phyloP scores from a whole-genome alignment of 1,284 basidiomycete species.

The Rhodotorula mucilaginosa region DNA sequence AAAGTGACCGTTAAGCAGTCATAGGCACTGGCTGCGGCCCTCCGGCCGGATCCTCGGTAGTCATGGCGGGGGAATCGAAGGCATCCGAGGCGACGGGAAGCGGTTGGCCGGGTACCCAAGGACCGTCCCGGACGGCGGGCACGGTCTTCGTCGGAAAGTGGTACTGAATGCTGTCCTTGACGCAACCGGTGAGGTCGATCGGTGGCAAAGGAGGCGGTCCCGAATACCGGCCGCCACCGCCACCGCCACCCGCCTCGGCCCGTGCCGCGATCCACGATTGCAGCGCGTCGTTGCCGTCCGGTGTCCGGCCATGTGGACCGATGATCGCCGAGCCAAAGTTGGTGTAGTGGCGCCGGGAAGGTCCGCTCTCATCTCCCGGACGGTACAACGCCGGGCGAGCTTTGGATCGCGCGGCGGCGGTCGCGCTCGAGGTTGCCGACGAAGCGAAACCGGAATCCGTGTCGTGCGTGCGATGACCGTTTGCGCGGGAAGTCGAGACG shows the following conservation, averaged over 20 bases:
- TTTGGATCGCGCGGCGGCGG: neutral
- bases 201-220: constrained; percentile 5
- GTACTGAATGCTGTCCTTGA: neutral
- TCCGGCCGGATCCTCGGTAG: no score
- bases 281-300: neutral
- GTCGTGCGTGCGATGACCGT: neutral
- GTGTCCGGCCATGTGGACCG: neutral
- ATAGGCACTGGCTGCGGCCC: no score
- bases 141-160: constrained; percentile 6
- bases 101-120: neutral
- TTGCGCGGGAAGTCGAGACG: neutral
- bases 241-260: neutral
- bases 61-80: neutral
- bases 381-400: neutral
- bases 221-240: neutral
- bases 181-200: neutral
- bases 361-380: neutral
- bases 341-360: neutral
- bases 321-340: neutral
- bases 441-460: neutral
- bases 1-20: no score
- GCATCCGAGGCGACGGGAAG: neutral
- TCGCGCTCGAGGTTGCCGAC: constrained; percentile 1
- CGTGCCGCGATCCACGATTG: neutral
- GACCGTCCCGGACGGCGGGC: neutral